phyloP scores from a whole-genome alignment of 768 basidiomycete species.

The Zangia roseola region DNA sequence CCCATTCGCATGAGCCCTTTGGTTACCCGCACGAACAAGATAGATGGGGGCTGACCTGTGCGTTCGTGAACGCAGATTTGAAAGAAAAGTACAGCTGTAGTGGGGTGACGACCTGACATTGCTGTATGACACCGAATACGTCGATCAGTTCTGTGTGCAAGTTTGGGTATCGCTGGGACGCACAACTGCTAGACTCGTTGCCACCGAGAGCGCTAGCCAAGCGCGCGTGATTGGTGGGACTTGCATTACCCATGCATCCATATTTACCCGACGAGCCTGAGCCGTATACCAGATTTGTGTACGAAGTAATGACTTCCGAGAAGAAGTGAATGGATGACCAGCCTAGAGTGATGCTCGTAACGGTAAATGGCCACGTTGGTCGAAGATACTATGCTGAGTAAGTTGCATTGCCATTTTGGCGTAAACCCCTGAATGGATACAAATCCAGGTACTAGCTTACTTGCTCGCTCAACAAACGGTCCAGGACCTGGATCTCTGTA shows the following conservation, averaged over 20 bases:
- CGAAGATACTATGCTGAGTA: slow-evolving; percentile 18
- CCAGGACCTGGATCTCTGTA: slow-evolving; percentile 48
- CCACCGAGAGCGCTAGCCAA: slow-evolving; percentile 80
- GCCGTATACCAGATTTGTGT: slow-evolving; percentile 1
- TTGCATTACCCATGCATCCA: slow-evolving; percentile 91
- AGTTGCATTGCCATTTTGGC: not conserved
- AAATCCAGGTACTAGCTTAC: too few species aligned
- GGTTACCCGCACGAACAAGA: not conserved
- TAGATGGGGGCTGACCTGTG: slow-evolving; percentile 46
- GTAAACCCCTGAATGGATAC: not conserved
- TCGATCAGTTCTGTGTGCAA: slow-evolving; percentile 1
- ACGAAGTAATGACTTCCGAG: not conserved
- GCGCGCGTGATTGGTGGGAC: slow-evolving; percentile 89
- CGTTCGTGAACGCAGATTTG: slow-evolving; percentile 78
- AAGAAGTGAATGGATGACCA: not conserved
- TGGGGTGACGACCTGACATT: slow-evolving; percentile 89
- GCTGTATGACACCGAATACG: slow-evolving; percentile 44
- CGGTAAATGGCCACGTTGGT: slow-evolving; percentile 17
- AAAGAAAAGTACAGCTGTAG: slow-evolving; percentile 92
- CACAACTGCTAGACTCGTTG: slow-evolving; percentile 85
- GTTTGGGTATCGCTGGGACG: slow-evolving; percentile 33
- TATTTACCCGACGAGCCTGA: slow-evolving; percentile 26
- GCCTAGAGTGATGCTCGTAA: too few species aligned
- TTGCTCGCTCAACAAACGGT: slow-evolving; percentile 35
- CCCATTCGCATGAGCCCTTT: slow-evolving; percentile 14